Conservation (phyloP, 2,329 filamentous ascomycete genomes). For the Penicillium sp. region DNA sequence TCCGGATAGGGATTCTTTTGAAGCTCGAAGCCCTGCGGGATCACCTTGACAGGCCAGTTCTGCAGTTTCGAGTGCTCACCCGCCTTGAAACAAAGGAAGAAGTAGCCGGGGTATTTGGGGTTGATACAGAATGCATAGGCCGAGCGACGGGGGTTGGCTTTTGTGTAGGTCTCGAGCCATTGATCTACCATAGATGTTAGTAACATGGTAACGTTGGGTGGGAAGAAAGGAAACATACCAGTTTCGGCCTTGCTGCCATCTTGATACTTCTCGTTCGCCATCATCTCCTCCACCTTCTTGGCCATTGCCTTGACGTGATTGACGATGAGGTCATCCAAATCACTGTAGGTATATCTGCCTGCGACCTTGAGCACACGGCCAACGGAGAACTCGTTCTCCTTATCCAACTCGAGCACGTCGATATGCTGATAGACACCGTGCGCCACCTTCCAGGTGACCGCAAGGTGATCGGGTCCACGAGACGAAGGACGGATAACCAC, state of each 20-base stretch:
- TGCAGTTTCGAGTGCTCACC: conserved; percentile 67
- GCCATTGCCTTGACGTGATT: conserved; percentile 97
- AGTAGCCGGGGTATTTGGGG: conserved; percentile 85
- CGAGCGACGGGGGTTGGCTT: conserved; percentile 88
- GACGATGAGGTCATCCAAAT: conserved; percentile 95
- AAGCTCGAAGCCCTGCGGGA: conserved; percentile 89
- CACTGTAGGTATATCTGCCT: conserved; percentile 84
- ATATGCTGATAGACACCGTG: conserved; percentile 97
- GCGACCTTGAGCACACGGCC: conserved; percentile 79
- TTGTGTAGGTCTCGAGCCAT: conserved; percentile 94
- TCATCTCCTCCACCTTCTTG: conserved; percentile 94
- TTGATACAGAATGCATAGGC: conserved; percentile 96
- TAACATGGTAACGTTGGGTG: background rate
- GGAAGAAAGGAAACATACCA: conserved; percentile 56
- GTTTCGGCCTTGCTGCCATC: conserved; percentile 71
- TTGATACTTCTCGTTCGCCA: conserved; percentile 90
- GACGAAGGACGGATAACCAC: conserved; percentile 93
- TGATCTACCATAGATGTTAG: conserved; percentile 56
- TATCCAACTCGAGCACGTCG: conserved; percentile 92
- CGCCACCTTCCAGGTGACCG: conserved; percentile 96
- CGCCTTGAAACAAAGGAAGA: conserved; percentile 93
- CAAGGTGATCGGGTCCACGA: conserved; percentile 90
- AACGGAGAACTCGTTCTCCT: conserved; percentile 93
- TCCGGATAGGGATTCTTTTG: conserved; percentile 86
- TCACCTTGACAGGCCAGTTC: conserved; percentile 79